phyloP scores from a whole-genome alignment of 345 rosid species.

The Melaleuca alternifolia region DNA sequence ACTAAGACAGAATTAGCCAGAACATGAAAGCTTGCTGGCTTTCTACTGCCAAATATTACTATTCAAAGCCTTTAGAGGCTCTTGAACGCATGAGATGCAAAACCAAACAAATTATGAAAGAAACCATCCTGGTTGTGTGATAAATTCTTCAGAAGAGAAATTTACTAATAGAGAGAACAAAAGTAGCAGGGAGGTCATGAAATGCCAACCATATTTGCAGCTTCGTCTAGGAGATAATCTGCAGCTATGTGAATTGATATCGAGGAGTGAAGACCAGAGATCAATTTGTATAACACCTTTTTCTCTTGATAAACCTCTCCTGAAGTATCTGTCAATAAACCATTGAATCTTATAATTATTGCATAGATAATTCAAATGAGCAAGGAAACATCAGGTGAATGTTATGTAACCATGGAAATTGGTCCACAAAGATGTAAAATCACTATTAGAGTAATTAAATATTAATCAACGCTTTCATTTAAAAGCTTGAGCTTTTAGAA shows the following conservation, averaged over 20 bases:
- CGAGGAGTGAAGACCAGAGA: slow-evolving; percentile 97
- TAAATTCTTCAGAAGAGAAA: background rate
- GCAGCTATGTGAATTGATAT: slow-evolving; percentile 84
- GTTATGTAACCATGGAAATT: background rate
- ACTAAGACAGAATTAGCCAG: background rate
- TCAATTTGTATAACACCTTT: slow-evolving; percentile 71
- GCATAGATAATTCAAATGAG: background rate
- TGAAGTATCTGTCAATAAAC: slow-evolving; percentile 45
- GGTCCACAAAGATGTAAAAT: background rate
- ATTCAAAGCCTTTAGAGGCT: background rate
- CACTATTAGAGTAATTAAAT: no score
- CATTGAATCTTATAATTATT: background rate
- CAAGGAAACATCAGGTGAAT: background rate
- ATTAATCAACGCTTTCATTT: no score
- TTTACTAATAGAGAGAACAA: background rate
- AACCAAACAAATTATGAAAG: background rate
- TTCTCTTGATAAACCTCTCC: slow-evolving; percentile 75
- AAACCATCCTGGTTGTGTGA: background rate
- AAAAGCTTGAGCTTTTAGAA: no score
- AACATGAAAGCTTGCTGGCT: background rate
- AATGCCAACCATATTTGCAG: slow-evolving; percentile 37
- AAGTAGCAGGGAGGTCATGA: background rate
- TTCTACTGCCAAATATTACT: background rate
- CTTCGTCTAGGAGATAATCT: slow-evolving; percentile 81
- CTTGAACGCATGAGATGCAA: background rate